Conservation (phyloP, 768 basidiomycete species). For the Boletus rex-veris region DNA sequence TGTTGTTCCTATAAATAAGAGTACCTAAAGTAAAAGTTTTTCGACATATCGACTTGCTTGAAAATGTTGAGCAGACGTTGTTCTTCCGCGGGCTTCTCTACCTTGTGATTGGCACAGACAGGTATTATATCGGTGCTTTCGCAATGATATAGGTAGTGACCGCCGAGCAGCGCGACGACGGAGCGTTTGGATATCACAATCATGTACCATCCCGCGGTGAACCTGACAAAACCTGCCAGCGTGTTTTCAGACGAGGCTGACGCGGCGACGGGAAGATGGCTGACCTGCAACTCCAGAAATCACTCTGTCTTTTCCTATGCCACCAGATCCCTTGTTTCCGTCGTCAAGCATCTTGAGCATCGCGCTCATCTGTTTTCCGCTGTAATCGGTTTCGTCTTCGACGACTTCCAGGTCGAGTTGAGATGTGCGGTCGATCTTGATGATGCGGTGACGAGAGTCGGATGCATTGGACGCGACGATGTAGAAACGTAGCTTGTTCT, state of each 20-base stretch:
- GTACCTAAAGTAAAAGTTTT: constrained; percentile 98
- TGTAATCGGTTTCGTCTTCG: constrained; percentile 88
- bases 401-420: constrained; percentile 72
- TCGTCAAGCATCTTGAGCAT: constrained; percentile 95
- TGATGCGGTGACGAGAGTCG: constrained; percentile 83
- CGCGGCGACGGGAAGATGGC: constrained; percentile 8
- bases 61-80: constrained; percentile 86
- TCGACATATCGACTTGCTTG: constrained; percentile 96
- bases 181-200: constrained; percentile 86
- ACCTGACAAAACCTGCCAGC: constrained; percentile 75
- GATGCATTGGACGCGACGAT: constrained; percentile 88
- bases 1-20: background rate
- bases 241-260: background rate
- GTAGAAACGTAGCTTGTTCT: constrained; percentile 88
- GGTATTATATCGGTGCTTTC: constrained; percentile 86
- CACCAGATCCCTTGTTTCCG: constrained; percentile 86
- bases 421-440: constrained; percentile 88
- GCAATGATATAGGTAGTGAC: constrained; percentile 95
- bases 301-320: constrained; percentile 71
- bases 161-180: constrained; percentile 89
- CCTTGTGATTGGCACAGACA: constrained; percentile 72
- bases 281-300: constrained; percentile 83
- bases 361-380: constrained; percentile 81
- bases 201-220: constrained; percentile 97
- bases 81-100: constrained; percentile 87